Base-by-base conservation (phyloP, 257 asterid species). In the Craterostigma plantagineum region DNA sequence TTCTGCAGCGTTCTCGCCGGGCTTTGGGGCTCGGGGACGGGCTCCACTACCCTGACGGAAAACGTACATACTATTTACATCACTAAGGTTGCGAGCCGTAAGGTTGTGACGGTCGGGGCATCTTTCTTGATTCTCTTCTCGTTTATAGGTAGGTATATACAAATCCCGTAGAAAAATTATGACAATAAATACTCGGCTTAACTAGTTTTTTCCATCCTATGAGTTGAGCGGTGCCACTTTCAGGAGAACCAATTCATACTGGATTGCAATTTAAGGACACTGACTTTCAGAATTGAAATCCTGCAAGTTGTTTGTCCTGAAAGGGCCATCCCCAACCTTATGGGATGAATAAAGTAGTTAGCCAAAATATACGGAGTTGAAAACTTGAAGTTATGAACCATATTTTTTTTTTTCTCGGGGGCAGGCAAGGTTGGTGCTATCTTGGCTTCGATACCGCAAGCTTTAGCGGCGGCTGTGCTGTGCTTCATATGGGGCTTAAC, bases 21-120 rank as follows among this genome's bases (percentile, higher is more conserved):
- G 47, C 91, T 83, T 54, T 90, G 95, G 94, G 99, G 99, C 37
- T 54, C 94, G 12, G 95, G 99, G 48, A 67, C 95, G 0, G 99
- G 95, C 52, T 69, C 94, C 38, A 79, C 94, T 51, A 79, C 94
- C 61, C 65, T 90, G 73, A 79, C 82, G 0, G 99, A 83, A 62
- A 90, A 90, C 33, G 57, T 80, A 54, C 92, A 90, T 57, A 79
- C 99, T 9, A 71, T 90, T 51, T 61, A 63, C 34, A 61, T 63
- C 35, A 90, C 95, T 7, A 83, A 68, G 66, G 81, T 90, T 48
- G 93, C 94, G 34, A 83, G 56, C 71, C 72, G 99, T 52, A 74
- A 59, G 57, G 92, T 78, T 36, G 65, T 90, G 53, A 68, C 56
- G 60, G 61, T 65, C 49, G 99, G 99, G 60, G 92, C 99, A 16